phyloP scores from a whole-genome alignment of 352 stramenopile species.

The Globisporangium cederbergense region DNA sequence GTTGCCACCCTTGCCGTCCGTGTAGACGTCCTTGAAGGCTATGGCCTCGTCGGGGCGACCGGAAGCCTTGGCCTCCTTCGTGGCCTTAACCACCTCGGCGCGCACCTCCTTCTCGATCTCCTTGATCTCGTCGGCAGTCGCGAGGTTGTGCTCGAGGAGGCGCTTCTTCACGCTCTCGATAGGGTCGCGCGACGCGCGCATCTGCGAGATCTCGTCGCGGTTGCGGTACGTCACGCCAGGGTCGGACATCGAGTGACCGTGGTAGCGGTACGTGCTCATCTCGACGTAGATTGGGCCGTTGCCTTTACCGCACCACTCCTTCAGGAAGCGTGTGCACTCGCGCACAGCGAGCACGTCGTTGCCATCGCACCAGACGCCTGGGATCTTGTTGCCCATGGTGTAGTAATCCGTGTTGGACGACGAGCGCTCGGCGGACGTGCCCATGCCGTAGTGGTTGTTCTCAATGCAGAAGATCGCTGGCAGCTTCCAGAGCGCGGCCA shows the following conservation, averaged over 20 bases:
- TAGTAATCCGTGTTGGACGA: conserved; percentile 99
- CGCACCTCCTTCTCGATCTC: conserved; percentile 98
- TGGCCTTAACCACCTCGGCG: conserved; percentile 95
- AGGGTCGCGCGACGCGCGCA: conserved; percentile 96
- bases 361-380: conserved; percentile 98
- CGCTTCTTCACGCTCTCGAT: conserved; percentile 99
- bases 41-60: conserved; percentile 41
- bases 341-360: conserved; percentile 98
- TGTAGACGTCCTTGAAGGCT: conserved; percentile 89
- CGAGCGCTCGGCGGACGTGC: conserved; percentile 96
- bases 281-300: conserved; percentile 99
- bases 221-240: conserved; percentile 99
- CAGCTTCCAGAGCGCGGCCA: conserved; percentile 98
- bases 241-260: conserved; percentile 99
- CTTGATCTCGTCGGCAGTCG: conserved; percentile 98
- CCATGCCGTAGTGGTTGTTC: conserved; percentile 99
- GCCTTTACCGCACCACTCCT: conserved; percentile 93
- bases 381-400: conserved; percentile 99
- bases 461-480: conserved; percentile 99
- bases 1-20: conserved; percentile 85
- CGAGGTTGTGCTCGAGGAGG: conserved; percentile 93
- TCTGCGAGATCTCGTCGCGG: conserved; percentile 99
- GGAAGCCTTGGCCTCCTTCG: conserved; percentile 90
- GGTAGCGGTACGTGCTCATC: conserved; percentile 99
- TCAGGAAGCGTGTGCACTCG: conserved; percentile 96